These are phyloP conservation scores for Panicum miliaceum DNA, from an alignment of 176 grass and related monocot genomes.

Conservation along the genomic window DNA sequence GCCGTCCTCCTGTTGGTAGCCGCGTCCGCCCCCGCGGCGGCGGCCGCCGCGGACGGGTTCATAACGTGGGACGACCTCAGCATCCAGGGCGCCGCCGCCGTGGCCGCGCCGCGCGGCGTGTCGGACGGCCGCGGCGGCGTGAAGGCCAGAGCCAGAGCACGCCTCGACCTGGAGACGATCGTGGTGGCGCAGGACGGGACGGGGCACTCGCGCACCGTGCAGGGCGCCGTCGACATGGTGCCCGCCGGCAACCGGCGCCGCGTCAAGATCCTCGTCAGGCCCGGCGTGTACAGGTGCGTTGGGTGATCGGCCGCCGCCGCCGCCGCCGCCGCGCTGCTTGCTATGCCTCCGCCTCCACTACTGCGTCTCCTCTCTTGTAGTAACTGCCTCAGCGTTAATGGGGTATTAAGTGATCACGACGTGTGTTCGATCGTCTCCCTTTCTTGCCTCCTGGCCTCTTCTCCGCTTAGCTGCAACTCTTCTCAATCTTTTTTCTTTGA, in stretches of 20 bases:
- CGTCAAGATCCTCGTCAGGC: constrained; percentile 74
- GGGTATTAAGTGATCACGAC: constrained; percentile 42
- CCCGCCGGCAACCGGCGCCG: constrained; percentile 68
- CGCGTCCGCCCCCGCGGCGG: not conserved
- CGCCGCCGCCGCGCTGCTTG: not conserved
- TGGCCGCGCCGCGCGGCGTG: not conserved
- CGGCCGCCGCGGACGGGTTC: constrained; percentile 28
- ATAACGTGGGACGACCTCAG: constrained; percentile 87
- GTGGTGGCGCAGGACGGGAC: constrained; percentile 73
- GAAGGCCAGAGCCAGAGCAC: not conserved
- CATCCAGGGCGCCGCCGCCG: constrained; percentile 20
- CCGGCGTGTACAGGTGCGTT: constrained; percentile 76
- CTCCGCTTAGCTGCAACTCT: not conserved
- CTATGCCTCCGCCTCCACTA: not conserved
- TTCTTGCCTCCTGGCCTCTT: not conserved
- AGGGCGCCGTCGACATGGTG: constrained; percentile 91
- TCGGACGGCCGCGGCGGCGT: not conserved
- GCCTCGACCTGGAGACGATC: constrained; percentile 40
- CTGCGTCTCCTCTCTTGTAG: not conserved
- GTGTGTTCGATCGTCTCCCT: constrained; percentile 4
- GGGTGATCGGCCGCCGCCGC: not conserved
- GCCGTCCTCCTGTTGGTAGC: constrained; percentile 6
- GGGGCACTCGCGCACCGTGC: constrained; percentile 82
- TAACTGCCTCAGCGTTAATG: constrained; percentile 48
- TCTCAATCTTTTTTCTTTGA: not conserved